Evolutionary conservation across 2,329 filamentous ascomycete genomes (phyloP), one percentile per base, ranked within the genome.

Genomic region (Ophiobolus disseminans): DNA sequence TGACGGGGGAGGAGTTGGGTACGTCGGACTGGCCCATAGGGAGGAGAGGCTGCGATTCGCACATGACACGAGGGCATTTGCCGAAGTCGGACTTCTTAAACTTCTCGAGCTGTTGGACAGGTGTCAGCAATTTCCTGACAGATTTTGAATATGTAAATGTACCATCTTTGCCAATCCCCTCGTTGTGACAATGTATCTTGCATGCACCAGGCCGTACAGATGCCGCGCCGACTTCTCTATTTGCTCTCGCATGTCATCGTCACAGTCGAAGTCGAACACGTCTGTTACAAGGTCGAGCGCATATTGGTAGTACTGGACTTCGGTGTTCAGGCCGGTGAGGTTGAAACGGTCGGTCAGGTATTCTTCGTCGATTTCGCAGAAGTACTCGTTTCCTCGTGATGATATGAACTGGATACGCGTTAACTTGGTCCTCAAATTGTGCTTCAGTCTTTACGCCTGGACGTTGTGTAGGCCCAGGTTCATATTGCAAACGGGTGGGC

Each of bases 251-350:
- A 97, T 95, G 65, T 97, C 93, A 74, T 99, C 94, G 72, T 97
- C 93, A 76, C 94, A 97, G 75, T 99, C 94, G 68, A 97, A 87
- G 70, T 99, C 94, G 75, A 99, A 99, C 39, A 97, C 93, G 68
- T 99, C 94, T 40, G 94, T 99, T 48, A 99, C 91, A 13, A 99
- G 85, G 71, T 99, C 94, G 36, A 99, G 84, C 13, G 94, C 94
- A 84, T 99, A 97, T 76, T 99, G 94, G 69, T 99, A 99, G 80
- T 97, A 97, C 69, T 96, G 90, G 11, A 99, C 94, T 73, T 99
- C 94, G 26, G 91, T 93, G 76, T 97, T 97, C 40, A 99, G 84
- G 28, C 94, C 94, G 0, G 94, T 99, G 53, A 99, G 81, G 77
- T 99, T 99, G 83, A 99, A 99, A 40, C 94, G 87, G 74, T 99